A percentile compares a stretch with the other conserved stretches of the same genome.
Evolutionary conservation across 768 basidiomycete species (phyloP).

Genomic region (Boletus huronensis): DNA sequence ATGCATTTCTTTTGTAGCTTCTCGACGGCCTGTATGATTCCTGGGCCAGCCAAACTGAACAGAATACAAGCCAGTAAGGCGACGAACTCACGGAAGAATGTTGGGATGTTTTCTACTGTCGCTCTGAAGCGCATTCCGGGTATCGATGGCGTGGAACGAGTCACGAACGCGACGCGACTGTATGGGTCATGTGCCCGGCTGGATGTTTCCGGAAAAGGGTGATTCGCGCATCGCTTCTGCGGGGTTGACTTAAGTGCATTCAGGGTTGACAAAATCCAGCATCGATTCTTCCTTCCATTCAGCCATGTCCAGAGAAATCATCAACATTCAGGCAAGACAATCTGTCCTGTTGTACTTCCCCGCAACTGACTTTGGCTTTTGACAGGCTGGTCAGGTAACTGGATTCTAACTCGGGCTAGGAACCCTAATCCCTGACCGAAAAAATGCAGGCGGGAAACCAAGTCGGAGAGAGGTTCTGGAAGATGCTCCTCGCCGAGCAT

Average conservation of each 20-base stretch:
- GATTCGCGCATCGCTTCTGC: slow-evolving; percentile 10
- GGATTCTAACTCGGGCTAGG: neutral
- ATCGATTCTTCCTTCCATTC: slow-evolving; percentile 15
- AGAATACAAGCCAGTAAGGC: neutral
- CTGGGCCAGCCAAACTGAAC: slow-evolving; percentile 34
- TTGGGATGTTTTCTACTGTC: slow-evolving; percentile 52
- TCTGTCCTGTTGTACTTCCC: neutral
- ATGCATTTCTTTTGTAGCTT: slow-evolving; percentile 83
- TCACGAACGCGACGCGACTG: slow-evolving; percentile 9
- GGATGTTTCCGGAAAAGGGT: slow-evolving; percentile 18
- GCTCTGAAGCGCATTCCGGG: slow-evolving; percentile 60
- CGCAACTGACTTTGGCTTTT: slow-evolving; percentile 8
- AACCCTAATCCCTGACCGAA: slow-evolving; percentile 20
- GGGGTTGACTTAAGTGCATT: slow-evolving; percentile 6
- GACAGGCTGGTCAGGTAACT: slow-evolving; percentile 67
- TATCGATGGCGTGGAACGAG: neutral
- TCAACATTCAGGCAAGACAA: slow-evolving; percentile 67
- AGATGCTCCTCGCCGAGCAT: slow-evolving; percentile 82
- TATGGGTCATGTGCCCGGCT: slow-evolving; percentile 23
- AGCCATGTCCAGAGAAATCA: slow-evolving; percentile 72
- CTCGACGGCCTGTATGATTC: slow-evolving; percentile 76
- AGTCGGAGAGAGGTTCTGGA: slow-evolving; percentile 87
- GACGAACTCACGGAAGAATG: slow-evolving; percentile 47
- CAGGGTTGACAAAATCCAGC: neutral
- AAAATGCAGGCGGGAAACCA: slow-evolving; percentile 62